Evolutionary conservation across 2,329 filamentous ascomycete genomes (phyloP).

Genomic region (Fusarium albosuccineum): DNA sequence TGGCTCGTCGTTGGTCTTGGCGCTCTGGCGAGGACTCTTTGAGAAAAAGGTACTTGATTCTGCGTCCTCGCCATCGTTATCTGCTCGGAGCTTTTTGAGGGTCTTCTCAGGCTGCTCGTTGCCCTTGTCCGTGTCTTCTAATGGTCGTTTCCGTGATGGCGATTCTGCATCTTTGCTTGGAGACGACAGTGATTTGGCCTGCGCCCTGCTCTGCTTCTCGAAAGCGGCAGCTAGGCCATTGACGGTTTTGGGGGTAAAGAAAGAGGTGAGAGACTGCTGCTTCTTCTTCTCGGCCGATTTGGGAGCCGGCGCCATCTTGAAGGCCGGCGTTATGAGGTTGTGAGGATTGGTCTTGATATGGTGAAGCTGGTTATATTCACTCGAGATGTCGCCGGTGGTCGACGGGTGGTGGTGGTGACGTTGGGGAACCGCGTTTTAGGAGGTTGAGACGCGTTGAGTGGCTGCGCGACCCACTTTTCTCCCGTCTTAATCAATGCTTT

Average conservation of each 20-base stretch:
- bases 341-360: conserved; percentile 8
- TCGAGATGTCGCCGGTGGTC: conserved; percentile 6
- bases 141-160: conserved; percentile 63
- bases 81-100: conserved; percentile 61
- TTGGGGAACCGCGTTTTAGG: conserved; percentile 41
- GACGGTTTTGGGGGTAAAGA: conserved; percentile 77
- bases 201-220: conserved; percentile 48
- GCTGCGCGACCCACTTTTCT: conserved; percentile 34
- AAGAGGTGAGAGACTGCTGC: conserved; percentile 87
- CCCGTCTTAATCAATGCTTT: neutral
- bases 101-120: conserved; percentile 56
- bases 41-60: conserved; percentile 54
- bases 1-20: conserved; percentile 27
- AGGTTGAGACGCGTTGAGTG: conserved; percentile 47
- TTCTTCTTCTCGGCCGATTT: conserved; percentile 72
- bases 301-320: conserved; percentile 52
- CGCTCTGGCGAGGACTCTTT: conserved; percentile 7
- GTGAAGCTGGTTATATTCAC: conserved; percentile 17
- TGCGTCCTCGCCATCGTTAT: conserved; percentile 54
- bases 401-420: conserved; percentile 37
- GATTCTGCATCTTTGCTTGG: conserved; percentile 46
- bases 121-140: conserved; percentile 60
- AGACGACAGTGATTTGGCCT: conserved; percentile 42
- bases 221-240: conserved; percentile 59
- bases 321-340: neutral